Conservation (phyloP, 768 basidiomycete species). For the Mycena alexandri region DNA sequence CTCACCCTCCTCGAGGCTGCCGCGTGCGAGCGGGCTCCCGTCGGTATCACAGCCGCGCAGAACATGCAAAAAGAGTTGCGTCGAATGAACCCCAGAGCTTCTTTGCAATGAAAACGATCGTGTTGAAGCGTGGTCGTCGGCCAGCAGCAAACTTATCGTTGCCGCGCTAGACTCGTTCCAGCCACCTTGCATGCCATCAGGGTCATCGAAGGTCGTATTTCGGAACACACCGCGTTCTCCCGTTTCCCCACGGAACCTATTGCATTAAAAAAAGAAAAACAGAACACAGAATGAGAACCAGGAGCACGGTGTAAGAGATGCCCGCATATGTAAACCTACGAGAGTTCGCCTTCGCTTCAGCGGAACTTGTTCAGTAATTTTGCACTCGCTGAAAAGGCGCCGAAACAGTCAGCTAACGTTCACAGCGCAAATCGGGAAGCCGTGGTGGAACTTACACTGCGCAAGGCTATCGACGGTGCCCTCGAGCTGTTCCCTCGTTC, state of each 20-base stretch:
- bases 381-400: slow-evolving; percentile 50
- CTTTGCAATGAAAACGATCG: slow-evolving; percentile 19
- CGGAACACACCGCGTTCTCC: slow-evolving; percentile 29
- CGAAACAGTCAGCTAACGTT: slow-evolving; percentile 18
- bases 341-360: slow-evolving; percentile 42
- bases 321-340: slow-evolving; percentile 4
- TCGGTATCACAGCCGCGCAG: slow-evolving; percentile 15
- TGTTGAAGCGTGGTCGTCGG: slow-evolving; percentile 32
- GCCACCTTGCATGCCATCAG: neutral
- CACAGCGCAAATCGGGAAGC: slow-evolving; percentile 5
- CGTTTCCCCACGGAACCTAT: slow-evolving; percentile 15
- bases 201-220: slow-evolving; percentile 32
- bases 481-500: slow-evolving; percentile 63
- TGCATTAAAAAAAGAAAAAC: slow-evolving; percentile 16
- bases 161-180: slow-evolving; percentile 25
- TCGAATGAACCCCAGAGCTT: slow-evolving; percentile 29
- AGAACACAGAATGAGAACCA: slow-evolving; percentile 2
- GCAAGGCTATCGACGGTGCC: slow-evolving; percentile 59
- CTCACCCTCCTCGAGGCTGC: slow-evolving; percentile 26
- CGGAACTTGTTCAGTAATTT: slow-evolving; percentile 63
- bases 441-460: slow-evolving; percentile 65
- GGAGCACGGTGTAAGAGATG: slow-evolving; percentile 8
- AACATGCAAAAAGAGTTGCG: slow-evolving; percentile 15
- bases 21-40: slow-evolving; percentile 7
- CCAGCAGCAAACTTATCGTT: slow-evolving; percentile 24